These are phyloP conservation scores for Sordariomycetes sp. DNA, from an alignment of 2,329 filamentous ascomycete genomes.

Conservation along the genomic window DNA sequence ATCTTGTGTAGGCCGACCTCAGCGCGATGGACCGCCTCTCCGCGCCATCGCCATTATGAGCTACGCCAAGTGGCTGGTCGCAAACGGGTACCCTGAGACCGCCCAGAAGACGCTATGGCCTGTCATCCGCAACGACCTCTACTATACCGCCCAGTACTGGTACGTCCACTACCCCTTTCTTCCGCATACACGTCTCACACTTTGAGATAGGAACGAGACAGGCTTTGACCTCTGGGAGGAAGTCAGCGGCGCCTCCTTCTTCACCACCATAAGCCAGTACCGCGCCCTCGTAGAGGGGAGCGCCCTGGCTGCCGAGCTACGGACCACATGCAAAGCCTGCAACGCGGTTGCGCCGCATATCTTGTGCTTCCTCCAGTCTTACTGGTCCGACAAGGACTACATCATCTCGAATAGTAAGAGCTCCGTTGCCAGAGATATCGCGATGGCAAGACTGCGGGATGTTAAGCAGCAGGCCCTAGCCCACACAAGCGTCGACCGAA, in stretches of 20 bases:
- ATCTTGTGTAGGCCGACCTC: conserved; percentile 44
- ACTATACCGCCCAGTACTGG: conserved; percentile 64
- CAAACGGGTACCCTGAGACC: conserved; percentile 47
- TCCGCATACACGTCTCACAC: neutral
- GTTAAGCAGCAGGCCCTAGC: conserved; percentile 18
- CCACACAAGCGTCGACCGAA: conserved; percentile 45
- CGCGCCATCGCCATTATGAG: conserved; percentile 59
- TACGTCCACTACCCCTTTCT: conserved; percentile 8
- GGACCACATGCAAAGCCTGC: conserved; percentile 46
- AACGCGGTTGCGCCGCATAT: conserved; percentile 53
- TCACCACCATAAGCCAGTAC: conserved; percentile 58
- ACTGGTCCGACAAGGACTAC: conserved; percentile 55
- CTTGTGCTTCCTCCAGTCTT: conserved; percentile 60
- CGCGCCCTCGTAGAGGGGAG: conserved; percentile 56
- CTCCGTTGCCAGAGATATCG: neutral
- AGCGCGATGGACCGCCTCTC: conserved; percentile 67
- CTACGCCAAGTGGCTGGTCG: conserved; percentile 60
- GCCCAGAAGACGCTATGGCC: conserved; percentile 53
- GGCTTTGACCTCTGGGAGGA: conserved; percentile 80
- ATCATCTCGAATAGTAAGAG: conserved; percentile 50
- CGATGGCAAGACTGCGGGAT: neutral
- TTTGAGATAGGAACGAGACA: conserved; percentile 30
- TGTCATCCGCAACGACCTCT: conserved; percentile 61
- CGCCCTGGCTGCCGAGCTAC: conserved; percentile 49
- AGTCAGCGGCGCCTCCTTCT: conserved; percentile 64